phyloP scores from a whole-genome alignment of 2,329 filamentous ascomycete species.

The Xylaria sp. region DNA sequence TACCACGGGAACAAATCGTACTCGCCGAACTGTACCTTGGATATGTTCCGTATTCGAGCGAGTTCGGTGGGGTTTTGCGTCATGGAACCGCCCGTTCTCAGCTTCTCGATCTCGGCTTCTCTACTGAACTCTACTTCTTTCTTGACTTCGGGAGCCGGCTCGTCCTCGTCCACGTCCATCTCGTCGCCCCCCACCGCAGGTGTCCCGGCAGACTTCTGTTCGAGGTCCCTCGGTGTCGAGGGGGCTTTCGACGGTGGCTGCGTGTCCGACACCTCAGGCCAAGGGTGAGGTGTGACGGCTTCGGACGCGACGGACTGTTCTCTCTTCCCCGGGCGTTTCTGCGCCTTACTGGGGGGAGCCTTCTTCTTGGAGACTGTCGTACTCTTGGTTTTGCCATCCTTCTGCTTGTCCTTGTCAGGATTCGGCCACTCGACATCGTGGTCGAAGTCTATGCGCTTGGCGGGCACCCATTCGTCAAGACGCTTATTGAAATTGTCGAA shows the following conservation, averaged over 20 bases:
- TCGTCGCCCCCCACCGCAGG: slow-evolving; percentile 60
- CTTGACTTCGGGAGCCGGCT: slow-evolving; percentile 54
- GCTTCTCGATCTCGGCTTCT: slow-evolving; percentile 95
- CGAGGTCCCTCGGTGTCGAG: slow-evolving; percentile 57
- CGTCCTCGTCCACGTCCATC: slow-evolving; percentile 67
- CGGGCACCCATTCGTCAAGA: slow-evolving; percentile 85
- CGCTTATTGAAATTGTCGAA: slow-evolving; percentile 98
- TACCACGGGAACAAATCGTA: slow-evolving; percentile 98
- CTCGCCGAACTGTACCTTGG: slow-evolving; percentile 91
- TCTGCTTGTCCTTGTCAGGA: slow-evolving; percentile 84
- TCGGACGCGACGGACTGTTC: slow-evolving; percentile 67
- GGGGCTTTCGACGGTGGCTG: slow-evolving; percentile 59
- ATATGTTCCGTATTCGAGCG: slow-evolving; percentile 93
- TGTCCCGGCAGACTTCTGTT: slow-evolving; percentile 59
- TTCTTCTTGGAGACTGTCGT: slow-evolving; percentile 68
- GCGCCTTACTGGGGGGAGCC: slow-evolving; percentile 66
- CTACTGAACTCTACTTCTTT: slow-evolving; percentile 72
- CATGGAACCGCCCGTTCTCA: slow-evolving; percentile 95
- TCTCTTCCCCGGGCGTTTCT: slow-evolving; percentile 65
- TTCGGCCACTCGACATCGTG: slow-evolving; percentile 97
- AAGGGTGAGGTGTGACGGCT: slow-evolving; percentile 64
- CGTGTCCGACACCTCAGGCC: slow-evolving; percentile 63
- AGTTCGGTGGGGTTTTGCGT: slow-evolving; percentile 98
- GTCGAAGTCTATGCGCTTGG: slow-evolving; percentile 83
- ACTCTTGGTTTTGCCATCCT: slow-evolving; percentile 81